Evolutionary conservation across 441 rosid species (phyloP), one percentile per base, ranked within the genome.

Genomic region (Corymbia calophylla): DNA sequence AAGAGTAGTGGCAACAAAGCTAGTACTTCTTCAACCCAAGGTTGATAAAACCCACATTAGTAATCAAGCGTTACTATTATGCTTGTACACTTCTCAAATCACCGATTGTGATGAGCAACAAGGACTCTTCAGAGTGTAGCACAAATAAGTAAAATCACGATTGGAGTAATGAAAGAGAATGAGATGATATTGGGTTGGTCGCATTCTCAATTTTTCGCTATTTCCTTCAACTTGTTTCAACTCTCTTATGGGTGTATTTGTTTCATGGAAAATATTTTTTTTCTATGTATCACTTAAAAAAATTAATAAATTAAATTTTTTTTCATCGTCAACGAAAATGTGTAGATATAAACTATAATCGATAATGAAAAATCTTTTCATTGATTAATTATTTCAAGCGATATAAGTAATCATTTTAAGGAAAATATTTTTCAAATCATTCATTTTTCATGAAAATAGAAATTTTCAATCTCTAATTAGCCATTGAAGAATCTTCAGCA

Each of bases 241-340:
- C 62, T 56, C 2, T 56, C 0, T 56, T 9, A 56, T 23, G 13
- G 13, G 5, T 56, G 25, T 1, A 1, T 23, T 56, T 56, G 6
- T 56, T 23, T 23, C 1, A 0, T 0, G 0, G 25, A 56, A 56
- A 9, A 9, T 23, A 23, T 4, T 56, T 56, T 0, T 56, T 1
- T 56, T 35, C 39, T 35, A 35, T 35, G 0, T 56, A 56, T 56
- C 9, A 56, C 29, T 23, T 56, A 56, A 9, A 56, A 56, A 56
- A 4, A 56, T 56, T 56, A 56, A 56, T 56, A 23, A 56, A 56
- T 23, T 35, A 35, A n/a, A n/a, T n/a, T n/a, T n/a, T n/a, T n/a
- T 6, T 56, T 56, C 23, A 56, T 23, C 13, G 9, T 56, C 25
- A 56, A 56, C 3, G 2, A 56, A 56, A 56, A 56, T 56, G 9